Percentiles rank a stretch among this genome's conserved stretches.
Evolutionary conservation across 805 yeast genomes (phyloP).

Genomic region (Zygosaccharomyces lentus): DNA sequence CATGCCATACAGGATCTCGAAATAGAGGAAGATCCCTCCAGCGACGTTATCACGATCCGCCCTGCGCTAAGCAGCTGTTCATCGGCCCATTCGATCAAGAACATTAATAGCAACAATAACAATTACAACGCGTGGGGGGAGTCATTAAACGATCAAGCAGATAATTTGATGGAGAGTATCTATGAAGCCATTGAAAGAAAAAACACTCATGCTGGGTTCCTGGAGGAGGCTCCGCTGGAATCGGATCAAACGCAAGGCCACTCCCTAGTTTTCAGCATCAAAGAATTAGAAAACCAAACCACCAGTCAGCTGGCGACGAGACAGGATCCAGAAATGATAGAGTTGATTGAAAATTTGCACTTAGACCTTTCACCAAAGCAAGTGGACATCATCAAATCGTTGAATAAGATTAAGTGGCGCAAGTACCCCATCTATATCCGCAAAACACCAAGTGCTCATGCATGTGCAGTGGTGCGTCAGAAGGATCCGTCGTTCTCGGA

Average conservation of each 20-base stretch:
- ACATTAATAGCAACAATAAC: conserved; percentile 5
- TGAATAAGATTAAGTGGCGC: conserved; percentile 61
- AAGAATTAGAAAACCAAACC: conserved; percentile 17
- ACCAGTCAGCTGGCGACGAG: conserved; percentile 12
- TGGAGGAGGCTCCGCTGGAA: conserved; percentile 14
- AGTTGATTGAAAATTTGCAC: conserved; percentile 17
- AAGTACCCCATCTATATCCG: conserved; percentile 69
- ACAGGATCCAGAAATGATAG: conserved; percentile 8
- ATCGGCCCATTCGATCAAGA: conserved; percentile 4
- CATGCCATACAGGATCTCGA: not conserved
- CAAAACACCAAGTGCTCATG: conserved; percentile 65
- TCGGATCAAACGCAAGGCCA: conserved; percentile 6
- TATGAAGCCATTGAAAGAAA: conserved; percentile 48
- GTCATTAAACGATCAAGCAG: conserved; percentile 56
- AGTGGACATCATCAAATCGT: conserved; percentile 46
- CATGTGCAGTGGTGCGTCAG: conserved; percentile 73
- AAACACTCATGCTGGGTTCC: conserved; percentile 20
- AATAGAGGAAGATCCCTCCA: not conserved
- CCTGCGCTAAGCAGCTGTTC: conserved; percentile 10
- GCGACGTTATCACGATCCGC: conserved; percentile 4
- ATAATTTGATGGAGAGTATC: conserved; percentile 58
- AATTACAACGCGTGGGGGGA: conserved; percentile 29
- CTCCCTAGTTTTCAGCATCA: conserved; percentile 16
- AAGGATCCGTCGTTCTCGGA: conserved; percentile 54
- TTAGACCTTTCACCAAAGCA: conserved; percentile 37